Percentiles rank a stretch among this genome's conserved stretches.
Evolutionary conservation across 2,329 filamentous ascomycete genomes (phyloP).

Genomic region (Capronia coronata): DNA sequence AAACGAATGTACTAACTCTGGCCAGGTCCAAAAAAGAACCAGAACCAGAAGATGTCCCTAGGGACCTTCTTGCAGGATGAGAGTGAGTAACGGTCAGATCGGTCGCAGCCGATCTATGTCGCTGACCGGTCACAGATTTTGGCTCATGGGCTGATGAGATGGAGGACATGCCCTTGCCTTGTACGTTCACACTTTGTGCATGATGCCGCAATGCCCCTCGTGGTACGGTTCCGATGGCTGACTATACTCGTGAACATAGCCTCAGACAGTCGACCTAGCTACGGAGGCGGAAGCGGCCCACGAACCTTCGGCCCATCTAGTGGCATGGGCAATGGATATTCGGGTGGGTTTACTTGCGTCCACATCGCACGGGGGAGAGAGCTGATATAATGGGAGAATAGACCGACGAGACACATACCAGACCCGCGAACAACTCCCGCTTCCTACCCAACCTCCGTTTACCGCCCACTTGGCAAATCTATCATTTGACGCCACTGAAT

Average conservation of each 20-base stretch:
- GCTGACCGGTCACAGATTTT: conserved; percentile 48
- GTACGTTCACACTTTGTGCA: conserved; percentile 47
- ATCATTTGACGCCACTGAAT: conserved; percentile 83
- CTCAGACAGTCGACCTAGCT: conserved; percentile 41
- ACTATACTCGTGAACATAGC: conserved; percentile 25
- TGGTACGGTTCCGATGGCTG: neutral
- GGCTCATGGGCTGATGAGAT: conserved; percentile 99
- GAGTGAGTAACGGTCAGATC: conserved; percentile 54
- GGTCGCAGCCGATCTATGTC: conserved; percentile 13
- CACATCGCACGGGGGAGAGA: neutral
- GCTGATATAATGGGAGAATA: conserved; percentile 20
- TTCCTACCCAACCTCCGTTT: conserved; percentile 87
- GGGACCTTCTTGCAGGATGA: conserved; percentile 91
- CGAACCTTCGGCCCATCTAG: conserved; percentile 41
- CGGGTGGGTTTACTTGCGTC: conserved; percentile 28
- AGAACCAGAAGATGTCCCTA: conserved; percentile 98
- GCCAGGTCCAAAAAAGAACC: conserved; percentile 82
- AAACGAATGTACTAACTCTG: conserved; percentile 6
- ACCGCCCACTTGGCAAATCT: conserved; percentile 96
- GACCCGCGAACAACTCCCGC: conserved; percentile 68
- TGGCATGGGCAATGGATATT: conserved; percentile 35
- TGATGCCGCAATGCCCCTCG: neutral
- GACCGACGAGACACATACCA: conserved; percentile 44
- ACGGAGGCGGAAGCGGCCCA: conserved; percentile 45
- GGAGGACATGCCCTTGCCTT: conserved; percentile 70